These are phyloP conservation scores for Penicillium flavigenum DNA, from an alignment of 495 filamentous ascomycete genomes.

Conservation along the genomic window DNA sequence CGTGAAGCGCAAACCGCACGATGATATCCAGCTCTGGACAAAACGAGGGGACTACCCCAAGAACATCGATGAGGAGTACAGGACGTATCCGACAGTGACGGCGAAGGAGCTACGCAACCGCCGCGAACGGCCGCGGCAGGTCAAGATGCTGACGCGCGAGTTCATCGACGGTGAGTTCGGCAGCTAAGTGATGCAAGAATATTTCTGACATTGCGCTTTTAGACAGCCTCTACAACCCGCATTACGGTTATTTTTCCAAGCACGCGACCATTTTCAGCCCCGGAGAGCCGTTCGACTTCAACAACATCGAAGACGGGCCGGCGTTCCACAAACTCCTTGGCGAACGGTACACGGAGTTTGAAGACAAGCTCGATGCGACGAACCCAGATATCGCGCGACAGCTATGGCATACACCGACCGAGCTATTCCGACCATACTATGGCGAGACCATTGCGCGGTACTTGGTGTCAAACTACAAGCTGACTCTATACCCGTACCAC, in stretches of 20 bases:
- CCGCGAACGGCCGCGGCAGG: slow-evolving; percentile 74
- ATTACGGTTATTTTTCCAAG: slow-evolving; percentile 98
- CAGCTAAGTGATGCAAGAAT: background rate
- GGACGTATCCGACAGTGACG: slow-evolving; percentile 78
- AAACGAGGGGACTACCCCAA: slow-evolving; percentile 70
- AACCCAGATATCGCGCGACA: slow-evolving; percentile 75
- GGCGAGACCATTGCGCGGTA: slow-evolving; percentile 95
- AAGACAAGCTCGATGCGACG: slow-evolving; percentile 76
- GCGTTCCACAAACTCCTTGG: slow-evolving; percentile 76
- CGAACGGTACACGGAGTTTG: slow-evolving; percentile 80
- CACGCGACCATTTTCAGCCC: slow-evolving; percentile 95
- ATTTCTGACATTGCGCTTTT: slow-evolving; percentile 11
- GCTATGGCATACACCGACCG: slow-evolving; percentile 97
- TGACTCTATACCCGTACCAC: slow-evolving; percentile 90
- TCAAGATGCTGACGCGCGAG: slow-evolving; percentile 96
- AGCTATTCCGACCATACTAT: slow-evolving; percentile 95
- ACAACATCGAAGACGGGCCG: slow-evolving; percentile 71
- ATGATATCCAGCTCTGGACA: slow-evolving; percentile 62
- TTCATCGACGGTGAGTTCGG: slow-evolving; percentile 82
- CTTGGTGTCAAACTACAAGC: slow-evolving; percentile 90
- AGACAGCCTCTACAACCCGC: slow-evolving; percentile 96
- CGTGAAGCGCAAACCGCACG: slow-evolving; percentile 33
- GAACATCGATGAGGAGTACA: slow-evolving; percentile 77
- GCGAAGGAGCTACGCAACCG: slow-evolving; percentile 69
- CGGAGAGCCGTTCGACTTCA: slow-evolving; percentile 91